These are phyloP conservation scores for Telopea speciosissima DNA, from an alignment of 177 flowering plant genomes.

Conservation along the genomic window DNA sequence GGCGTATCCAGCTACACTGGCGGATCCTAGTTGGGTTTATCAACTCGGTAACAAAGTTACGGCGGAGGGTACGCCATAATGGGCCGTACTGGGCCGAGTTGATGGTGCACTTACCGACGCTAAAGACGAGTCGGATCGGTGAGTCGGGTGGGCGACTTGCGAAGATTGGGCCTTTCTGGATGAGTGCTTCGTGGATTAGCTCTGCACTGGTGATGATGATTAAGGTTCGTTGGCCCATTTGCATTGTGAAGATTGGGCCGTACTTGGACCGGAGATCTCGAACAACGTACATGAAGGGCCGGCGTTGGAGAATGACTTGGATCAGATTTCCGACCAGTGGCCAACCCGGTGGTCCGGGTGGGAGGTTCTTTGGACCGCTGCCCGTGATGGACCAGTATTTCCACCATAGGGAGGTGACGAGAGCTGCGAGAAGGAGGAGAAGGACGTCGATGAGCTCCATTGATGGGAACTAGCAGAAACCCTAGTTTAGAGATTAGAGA, in stretches of 20 bases:
- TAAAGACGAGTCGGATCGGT: constrained; percentile 64
- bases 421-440: constrained; percentile 17
- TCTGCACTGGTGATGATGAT: constrained; percentile 60
- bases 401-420: constrained; percentile 53
- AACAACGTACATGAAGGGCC: constrained; percentile 62
- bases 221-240: constrained; percentile 85
- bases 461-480: not conserved
- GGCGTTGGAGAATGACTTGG: constrained; percentile 65
- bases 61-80: constrained; percentile 64
- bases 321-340: constrained; percentile 72
- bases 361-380: constrained; percentile 46
- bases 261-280: constrained; percentile 62
- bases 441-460: constrained; percentile 47
- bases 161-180: constrained; percentile 59
- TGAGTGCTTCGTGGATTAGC: constrained; percentile 83
- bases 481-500: not conserved
- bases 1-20: constrained; percentile 70
- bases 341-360: constrained; percentile 92
- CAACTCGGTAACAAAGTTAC: constrained; percentile 81
- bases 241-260: constrained; percentile 92
- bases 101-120: constrained; percentile 78
- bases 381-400: constrained; percentile 36
- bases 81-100: constrained; percentile 93
- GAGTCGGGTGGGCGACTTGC: constrained; percentile 83
- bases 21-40: constrained; percentile 49